phyloP scores from a whole-genome alignment of 192 early-diverging fungal genomes.

The Coemansia sp. region DNA sequence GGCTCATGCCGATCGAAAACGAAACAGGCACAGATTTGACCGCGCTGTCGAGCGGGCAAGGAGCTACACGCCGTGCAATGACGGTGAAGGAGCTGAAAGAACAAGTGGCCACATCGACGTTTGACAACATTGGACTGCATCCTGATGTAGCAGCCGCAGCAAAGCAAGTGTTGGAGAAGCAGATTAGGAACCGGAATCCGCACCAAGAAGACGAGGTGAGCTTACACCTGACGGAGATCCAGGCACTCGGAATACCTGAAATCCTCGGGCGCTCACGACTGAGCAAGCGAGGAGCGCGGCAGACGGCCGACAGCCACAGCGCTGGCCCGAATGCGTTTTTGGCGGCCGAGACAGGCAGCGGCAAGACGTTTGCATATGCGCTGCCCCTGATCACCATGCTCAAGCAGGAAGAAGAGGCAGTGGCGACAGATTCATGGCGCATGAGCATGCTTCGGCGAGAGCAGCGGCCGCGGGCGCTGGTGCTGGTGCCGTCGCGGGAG shows the following conservation, averaged over 20 bases:
- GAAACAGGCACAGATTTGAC: conserved; percentile 48
- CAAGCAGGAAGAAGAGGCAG: conserved; percentile 60
- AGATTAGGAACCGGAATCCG: conserved; percentile 4
- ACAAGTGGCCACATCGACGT: conserved; percentile 32
- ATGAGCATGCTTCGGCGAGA: conserved; percentile 58
- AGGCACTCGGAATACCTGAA: conserved; percentile 79
- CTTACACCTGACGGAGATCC: conserved; percentile 75
- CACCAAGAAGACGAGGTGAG: conserved; percentile 29
- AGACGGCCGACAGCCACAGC: conserved; percentile 13
- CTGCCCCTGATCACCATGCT: conserved; percentile 74
- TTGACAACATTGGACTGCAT: conserved; percentile 66
- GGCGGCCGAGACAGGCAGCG: conserved; percentile 88
- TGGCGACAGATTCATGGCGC: not conserved
- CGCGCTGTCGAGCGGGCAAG: conserved; percentile 15
- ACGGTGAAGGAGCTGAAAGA: conserved; percentile 21
- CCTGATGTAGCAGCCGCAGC: conserved; percentile 57
- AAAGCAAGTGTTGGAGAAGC: conserved; percentile 19
- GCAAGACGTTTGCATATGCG: conserved; percentile 90
- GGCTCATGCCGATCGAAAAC: conserved; percentile 58
- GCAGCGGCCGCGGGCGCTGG: conserved; percentile 77
- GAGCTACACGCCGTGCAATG: not conserved
- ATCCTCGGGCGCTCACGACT: conserved; percentile 50
- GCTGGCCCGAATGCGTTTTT: conserved; percentile 58
- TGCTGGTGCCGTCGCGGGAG: conserved; percentile 88
- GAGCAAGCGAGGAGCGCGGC: conserved; percentile 9